These are phyloP conservation scores for Leccinum griseonigrum DNA, from an alignment of 1,284 basidiomycete species.

Conservation along the genomic window DNA sequence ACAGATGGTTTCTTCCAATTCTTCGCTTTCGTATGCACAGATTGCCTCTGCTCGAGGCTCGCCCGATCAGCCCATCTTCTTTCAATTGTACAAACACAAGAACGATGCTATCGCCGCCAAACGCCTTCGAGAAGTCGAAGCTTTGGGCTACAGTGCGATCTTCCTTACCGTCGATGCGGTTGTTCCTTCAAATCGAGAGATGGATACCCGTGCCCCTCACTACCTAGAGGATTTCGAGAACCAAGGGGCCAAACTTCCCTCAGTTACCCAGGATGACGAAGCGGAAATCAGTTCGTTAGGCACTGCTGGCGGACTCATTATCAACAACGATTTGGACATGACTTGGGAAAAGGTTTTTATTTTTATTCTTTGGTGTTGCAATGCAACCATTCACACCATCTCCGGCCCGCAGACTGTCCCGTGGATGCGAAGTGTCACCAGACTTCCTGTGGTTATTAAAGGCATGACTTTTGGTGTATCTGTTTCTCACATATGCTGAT, in stretches of 20 bases:
- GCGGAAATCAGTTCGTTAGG: slow-evolving; percentile 47
- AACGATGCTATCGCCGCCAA: slow-evolving; percentile 69
- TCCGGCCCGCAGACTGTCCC: slow-evolving; percentile 56
- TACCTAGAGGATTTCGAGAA: slow-evolving; percentile 59
- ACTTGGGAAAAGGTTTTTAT: slow-evolving; percentile 60
- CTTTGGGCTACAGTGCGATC: slow-evolving; percentile 79
- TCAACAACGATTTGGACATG: slow-evolving; percentile 67
- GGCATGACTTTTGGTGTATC: slow-evolving; percentile 39
- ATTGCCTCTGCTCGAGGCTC: slow-evolving; percentile 60
- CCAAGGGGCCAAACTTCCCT: slow-evolving; percentile 27
- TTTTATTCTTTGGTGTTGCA: not conserved
- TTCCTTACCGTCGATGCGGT: slow-evolving; percentile 91
- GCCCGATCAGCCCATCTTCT: slow-evolving; percentile 73
- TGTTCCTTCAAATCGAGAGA: slow-evolving; percentile 82
- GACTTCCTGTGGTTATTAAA: slow-evolving; percentile 83
- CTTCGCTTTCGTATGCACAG: slow-evolving; percentile 73
- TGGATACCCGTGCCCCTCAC: slow-evolving; percentile 69
- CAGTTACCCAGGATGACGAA: slow-evolving; percentile 29
- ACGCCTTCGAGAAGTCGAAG: slow-evolving; percentile 71
- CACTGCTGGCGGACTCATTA: slow-evolving; percentile 62
- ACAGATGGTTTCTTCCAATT: slow-evolving; percentile 88
- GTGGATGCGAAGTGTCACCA: slow-evolving; percentile 75
- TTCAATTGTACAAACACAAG: slow-evolving; percentile 85
- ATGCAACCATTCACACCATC: slow-evolving; percentile 11
- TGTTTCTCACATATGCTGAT: slow-evolving; percentile 9